A percentile compares a stretch with the other conserved stretches of the same genome.
These are phyloP conservation scores for Trapa incisa DNA, from an alignment of 345 rosid genomes.

Conservation along the genomic window DNA sequence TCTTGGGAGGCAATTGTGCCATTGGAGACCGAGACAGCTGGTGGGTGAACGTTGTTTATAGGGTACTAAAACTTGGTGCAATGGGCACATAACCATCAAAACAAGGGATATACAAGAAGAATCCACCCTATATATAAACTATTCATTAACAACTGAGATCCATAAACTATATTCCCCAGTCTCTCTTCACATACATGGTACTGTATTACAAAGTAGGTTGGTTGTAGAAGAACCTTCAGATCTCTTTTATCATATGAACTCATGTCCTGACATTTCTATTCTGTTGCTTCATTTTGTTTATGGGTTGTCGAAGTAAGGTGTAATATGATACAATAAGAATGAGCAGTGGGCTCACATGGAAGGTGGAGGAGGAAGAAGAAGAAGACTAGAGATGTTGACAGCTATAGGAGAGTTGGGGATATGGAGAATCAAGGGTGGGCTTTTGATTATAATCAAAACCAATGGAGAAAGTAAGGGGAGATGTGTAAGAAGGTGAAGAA, in stretches of 20 bases:
- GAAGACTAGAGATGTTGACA: constrained; percentile 34
- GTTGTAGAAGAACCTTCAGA: too few relatives aligned
- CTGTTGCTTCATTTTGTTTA: too few relatives aligned
- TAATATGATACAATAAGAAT: too few relatives aligned
- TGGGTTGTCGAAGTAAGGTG: too few relatives aligned
- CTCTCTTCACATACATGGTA: too few relatives aligned
- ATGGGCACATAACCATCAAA: neutral
- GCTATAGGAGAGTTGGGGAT: constrained; percentile 34
- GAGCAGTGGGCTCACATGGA: constrained; percentile 30
- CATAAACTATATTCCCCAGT: too few relatives aligned
- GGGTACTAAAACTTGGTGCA: neutral
- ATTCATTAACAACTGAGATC: neutral
- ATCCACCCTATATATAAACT: constrained; percentile 1
- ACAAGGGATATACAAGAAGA: neutral
- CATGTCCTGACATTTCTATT: too few relatives aligned
- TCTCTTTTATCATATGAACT: too few relatives aligned
- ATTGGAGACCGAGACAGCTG: constrained; percentile 2
- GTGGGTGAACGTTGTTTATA: constrained; percentile 3
- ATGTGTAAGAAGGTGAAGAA: neutral
- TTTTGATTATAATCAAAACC: neutral
- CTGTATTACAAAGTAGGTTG: too few relatives aligned
- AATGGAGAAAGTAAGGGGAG: too few relatives aligned
- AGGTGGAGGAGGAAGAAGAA: constrained; percentile 5
- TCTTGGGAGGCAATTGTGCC: constrained; percentile 95
- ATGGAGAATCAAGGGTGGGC: constrained; percentile 42